These are phyloP conservation scores for Penicillium turbatum DNA, from an alignment of 495 filamentous ascomycete genomes.

Conservation along the genomic window DNA sequence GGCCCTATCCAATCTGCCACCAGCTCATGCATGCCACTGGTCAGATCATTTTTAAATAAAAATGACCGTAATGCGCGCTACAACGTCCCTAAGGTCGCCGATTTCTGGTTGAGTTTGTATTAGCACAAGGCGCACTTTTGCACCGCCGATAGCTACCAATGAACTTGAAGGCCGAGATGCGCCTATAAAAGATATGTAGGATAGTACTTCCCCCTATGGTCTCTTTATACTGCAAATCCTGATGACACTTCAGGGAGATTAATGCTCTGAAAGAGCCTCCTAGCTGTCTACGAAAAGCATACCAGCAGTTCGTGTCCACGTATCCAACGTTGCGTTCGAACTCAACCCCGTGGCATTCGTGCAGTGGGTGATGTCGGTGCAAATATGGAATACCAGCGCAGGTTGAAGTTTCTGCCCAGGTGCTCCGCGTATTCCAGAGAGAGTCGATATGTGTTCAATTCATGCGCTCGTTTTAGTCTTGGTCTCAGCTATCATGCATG, in stretches of 20 bases:
- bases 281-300: background rate
- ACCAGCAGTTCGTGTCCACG: background rate
- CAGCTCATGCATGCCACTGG: background rate
- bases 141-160: background rate
- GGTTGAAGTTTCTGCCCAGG: too few species aligned
- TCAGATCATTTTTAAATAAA: background rate
- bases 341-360: background rate
- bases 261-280: background rate
- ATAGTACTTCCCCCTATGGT: background rate
- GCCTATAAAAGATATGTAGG: background rate
- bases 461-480: too few species aligned
- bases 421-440: too few species aligned
- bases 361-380: too few species aligned
- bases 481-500: too few species aligned
- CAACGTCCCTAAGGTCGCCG: background rate
- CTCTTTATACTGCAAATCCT: background rate
- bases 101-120: background rate
- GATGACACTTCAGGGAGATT: background rate
- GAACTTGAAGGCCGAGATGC: background rate
- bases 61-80: background rate
- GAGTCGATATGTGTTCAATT: too few species aligned
- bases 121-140: background rate
- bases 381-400: too few species aligned
- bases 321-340: background rate
- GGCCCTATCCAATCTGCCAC: background rate